Evolutionary conservation across 2,329 filamentous ascomycete species (phyloP), one percentile per base, ranked within the genome.

Genomic region (Exophiala aquamarina): DNA sequence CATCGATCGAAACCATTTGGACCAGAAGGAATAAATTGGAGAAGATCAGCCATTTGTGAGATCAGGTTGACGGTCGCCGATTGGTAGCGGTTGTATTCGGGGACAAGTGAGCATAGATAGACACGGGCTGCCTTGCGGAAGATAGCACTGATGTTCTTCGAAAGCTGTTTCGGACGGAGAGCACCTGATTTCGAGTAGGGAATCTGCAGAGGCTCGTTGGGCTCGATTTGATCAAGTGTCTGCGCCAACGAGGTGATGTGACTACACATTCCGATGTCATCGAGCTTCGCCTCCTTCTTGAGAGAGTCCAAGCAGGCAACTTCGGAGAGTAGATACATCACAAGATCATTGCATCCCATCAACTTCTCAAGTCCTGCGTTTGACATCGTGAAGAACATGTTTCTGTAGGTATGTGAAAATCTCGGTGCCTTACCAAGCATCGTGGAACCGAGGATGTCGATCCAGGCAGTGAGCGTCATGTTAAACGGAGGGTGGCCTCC

Each of bases 261-360:
- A 50, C 86, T 81, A 78, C 91, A 96, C 35, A 97, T 82, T 41
- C 83, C 82, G 56, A 93, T 84, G 62, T 93, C 85, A 59, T 95
- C 87, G 59, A 77, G 59, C 73, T 93, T 89, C 59, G 87, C 87
- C 50, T 87, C 82, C 31, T 76, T 73, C 75, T 93, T 94, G 55
- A 96, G 81, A 3, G 88, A 87, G 67, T 97, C 93, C 43, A 98
- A 82, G 69, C 93, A 97, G 44, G 92, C 89, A 61, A 97, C 95
- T 71, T 98, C 93, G 2, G 90, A 95, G 66, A 98, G 95, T 61
- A 97, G 77, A 68, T 95, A 97, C 90, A 98, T 96, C 70, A 97
- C 87, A 17, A 84, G 83, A 70, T 98, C 93, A 56, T 97, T 92
- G 68, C 93, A 97, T 59, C 93, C 93, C 91, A 97, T 97, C 41